phyloP scores from a whole-genome alignment of 345 rosid genomes.

The Linum trigynum region DNA sequence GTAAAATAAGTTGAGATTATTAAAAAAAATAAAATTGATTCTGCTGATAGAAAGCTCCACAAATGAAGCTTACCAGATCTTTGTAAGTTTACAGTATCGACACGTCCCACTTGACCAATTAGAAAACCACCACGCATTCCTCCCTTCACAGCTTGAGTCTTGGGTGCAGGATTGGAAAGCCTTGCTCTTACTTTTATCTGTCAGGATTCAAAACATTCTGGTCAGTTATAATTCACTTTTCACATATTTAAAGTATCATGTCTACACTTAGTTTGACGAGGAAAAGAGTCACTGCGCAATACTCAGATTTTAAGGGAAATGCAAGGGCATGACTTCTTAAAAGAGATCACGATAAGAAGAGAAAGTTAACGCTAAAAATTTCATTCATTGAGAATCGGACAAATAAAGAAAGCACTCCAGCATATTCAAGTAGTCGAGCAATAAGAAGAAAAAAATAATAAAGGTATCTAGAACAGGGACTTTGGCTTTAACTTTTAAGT shows the following conservation, averaged over 20 bases:
- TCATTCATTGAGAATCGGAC: background rate
- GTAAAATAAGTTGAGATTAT: conserved; percentile 6
- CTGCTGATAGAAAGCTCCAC: background rate
- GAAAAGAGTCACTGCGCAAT: background rate
- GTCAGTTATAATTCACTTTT: conserved; percentile 11
- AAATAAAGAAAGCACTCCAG: background rate
- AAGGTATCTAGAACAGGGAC: too few relatives aligned
- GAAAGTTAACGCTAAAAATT: too few relatives aligned
- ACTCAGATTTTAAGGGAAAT: background rate
- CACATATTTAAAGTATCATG: background rate
- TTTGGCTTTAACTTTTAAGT: too few relatives aligned
- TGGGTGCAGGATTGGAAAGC: conserved; percentile 64
- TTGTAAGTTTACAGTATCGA: conserved; percentile 14
- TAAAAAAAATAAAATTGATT: conserved; percentile 4
- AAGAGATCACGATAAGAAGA: background rate
- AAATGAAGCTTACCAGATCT: conserved; percentile 40
- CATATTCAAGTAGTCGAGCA: background rate
- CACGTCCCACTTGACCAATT: conserved; percentile 29
- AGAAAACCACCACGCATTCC: conserved; percentile 63
- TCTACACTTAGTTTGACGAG: too few relatives aligned
- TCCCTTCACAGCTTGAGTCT: conserved; percentile 60
- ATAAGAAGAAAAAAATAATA: too few relatives aligned
- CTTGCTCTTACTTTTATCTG: conserved; percentile 50
- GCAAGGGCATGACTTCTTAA: background rate
- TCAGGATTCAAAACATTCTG: conserved; percentile 9